Conservation (phyloP, 2,329 filamentous ascomycete species). For the Monosporascus sp. region DNA sequence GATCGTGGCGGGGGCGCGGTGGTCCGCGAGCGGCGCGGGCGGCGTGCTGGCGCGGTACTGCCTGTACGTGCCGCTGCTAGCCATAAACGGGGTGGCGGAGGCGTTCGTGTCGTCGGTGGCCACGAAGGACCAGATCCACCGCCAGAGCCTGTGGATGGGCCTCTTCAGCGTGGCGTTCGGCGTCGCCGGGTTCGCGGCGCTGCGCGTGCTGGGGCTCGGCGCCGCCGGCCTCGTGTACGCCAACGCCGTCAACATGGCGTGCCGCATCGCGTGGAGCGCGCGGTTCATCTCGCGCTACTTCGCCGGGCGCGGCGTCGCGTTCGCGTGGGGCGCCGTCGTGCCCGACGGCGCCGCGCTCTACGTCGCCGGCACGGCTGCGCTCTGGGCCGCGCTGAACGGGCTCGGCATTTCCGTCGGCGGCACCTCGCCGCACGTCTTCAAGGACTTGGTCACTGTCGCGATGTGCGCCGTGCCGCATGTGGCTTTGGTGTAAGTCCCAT, state of each 20-base stretch:
- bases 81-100: slow-evolving; percentile 86
- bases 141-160: slow-evolving; percentile 80
- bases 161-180: slow-evolving; percentile 75
- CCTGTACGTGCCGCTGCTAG: slow-evolving; percentile 89
- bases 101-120: slow-evolving; percentile 90
- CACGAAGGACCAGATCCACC: slow-evolving; percentile 65
- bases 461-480: slow-evolving; percentile 47
- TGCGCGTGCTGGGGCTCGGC: slow-evolving; percentile 64
- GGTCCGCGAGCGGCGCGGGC: slow-evolving; percentile 69
- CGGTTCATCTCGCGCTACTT: slow-evolving; percentile 68
- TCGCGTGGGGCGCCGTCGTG: slow-evolving; percentile 36
- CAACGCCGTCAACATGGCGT: slow-evolving; percentile 84
- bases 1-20: slow-evolving; percentile 70
- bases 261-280: slow-evolving; percentile 77
- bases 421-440: slow-evolving; percentile 29
- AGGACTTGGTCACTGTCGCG: slow-evolving; percentile 43
- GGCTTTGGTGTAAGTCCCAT: slow-evolving; percentile 50
- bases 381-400: slow-evolving; percentile 29
- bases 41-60: slow-evolving; percentile 74
- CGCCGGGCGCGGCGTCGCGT: slow-evolving; percentile 32
- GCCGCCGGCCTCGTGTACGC: slow-evolving; percentile 78
- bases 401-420: slow-evolving; percentile 18
- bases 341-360: slow-evolving; percentile 39
- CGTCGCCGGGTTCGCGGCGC: slow-evolving; percentile 65
- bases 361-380: slow-evolving; percentile 38